These are phyloP conservation scores for Trichoderma citrinoviride DNA, from an alignment of 2,329 filamentous ascomycete genomes.

Conservation along the genomic window DNA sequence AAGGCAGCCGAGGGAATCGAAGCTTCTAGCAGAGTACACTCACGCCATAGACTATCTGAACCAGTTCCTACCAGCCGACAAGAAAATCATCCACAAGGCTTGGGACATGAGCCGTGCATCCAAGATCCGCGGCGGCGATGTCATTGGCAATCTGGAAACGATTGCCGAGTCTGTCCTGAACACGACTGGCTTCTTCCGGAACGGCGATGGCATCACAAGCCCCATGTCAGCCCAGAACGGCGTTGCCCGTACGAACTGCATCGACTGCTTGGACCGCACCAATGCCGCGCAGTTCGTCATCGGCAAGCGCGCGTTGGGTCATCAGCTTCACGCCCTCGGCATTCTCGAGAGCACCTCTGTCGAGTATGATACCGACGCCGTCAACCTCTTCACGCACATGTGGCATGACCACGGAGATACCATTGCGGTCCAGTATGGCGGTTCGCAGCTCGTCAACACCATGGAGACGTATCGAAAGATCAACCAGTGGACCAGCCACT, in stretches of 20 bases:
- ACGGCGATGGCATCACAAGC: constrained; percentile 69
- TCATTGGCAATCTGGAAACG: constrained; percentile 84
- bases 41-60: constrained; percentile 89
- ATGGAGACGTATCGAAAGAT: constrained; percentile 99
- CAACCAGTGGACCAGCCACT: constrained; percentile 97
- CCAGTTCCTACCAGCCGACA: constrained; percentile 79
- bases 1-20: constrained; percentile 84
- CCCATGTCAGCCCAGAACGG: constrained; percentile 77
- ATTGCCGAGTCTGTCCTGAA: constrained; percentile 86
- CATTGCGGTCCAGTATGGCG: constrained; percentile 95
- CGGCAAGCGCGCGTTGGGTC: constrained; percentile 86
- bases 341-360: constrained; percentile 76
- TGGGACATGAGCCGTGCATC: constrained; percentile 98
- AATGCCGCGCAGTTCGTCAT: constrained; percentile 98
- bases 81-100: constrained; percentile 88
- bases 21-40: constrained; percentile 83
- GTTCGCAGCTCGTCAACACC: constrained; percentile 95
- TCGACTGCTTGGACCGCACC: constrained; percentile 94
- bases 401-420: constrained; percentile 97
- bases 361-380: constrained; percentile 91
- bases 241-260: constrained; percentile 92
- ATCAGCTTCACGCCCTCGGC: constrained; percentile 88
- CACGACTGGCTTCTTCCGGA: constrained; percentile 91
- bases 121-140: constrained; percentile 87
- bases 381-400: constrained; percentile 97